phyloP scores from a whole-genome alignment of 106 monocot species.

The Dioscorea alata region DNA sequence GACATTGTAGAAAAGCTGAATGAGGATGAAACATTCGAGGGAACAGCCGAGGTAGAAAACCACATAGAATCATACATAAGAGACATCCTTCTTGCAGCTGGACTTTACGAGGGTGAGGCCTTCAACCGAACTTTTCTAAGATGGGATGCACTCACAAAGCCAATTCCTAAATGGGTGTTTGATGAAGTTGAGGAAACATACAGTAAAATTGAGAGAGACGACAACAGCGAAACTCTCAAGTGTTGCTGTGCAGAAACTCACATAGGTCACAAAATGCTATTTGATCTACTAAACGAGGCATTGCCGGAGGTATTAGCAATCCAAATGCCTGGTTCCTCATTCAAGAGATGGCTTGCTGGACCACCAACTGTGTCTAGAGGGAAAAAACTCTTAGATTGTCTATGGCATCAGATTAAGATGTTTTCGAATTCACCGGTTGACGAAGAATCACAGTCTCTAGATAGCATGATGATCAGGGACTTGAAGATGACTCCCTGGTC shows the following conservation, averaged over 20 bases:
- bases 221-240: neutral
- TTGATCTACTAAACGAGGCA: slow-evolving; percentile 61
- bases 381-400: slow-evolving; percentile 31
- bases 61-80: slow-evolving; percentile 41
- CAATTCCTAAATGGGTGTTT: slow-evolving; percentile 51
- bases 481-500: slow-evolving; percentile 34
- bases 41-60: slow-evolving; percentile 14
- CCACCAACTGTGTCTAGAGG: slow-evolving; percentile 7
- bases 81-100: slow-evolving; percentile 43
- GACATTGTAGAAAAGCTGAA: slow-evolving; percentile 6
- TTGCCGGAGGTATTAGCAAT: slow-evolving; percentile 18
- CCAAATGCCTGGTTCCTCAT: slow-evolving; percentile 5
- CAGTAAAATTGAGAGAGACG: neutral
- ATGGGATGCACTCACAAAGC: slow-evolving; percentile 27
- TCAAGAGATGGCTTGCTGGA: slow-evolving; percentile 13
- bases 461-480: slow-evolving; percentile 33
- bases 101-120: slow-evolving; percentile 17
- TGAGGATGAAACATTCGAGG: slow-evolving; percentile 10
- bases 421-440: neutral
- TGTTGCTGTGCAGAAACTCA: slow-evolving; percentile 1
- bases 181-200: slow-evolving; percentile 50
- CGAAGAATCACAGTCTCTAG: slow-evolving; percentile 23
- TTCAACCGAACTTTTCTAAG: slow-evolving; percentile 22
- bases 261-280: slow-evolving; percentile 39
- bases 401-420: slow-evolving; percentile 36